Percentiles rank a stretch among this genome's conserved stretches.
These are phyloP conservation scores for Medicago arabica DNA, from an alignment of 306 rosid species.

Conservation along the genomic window DNA sequence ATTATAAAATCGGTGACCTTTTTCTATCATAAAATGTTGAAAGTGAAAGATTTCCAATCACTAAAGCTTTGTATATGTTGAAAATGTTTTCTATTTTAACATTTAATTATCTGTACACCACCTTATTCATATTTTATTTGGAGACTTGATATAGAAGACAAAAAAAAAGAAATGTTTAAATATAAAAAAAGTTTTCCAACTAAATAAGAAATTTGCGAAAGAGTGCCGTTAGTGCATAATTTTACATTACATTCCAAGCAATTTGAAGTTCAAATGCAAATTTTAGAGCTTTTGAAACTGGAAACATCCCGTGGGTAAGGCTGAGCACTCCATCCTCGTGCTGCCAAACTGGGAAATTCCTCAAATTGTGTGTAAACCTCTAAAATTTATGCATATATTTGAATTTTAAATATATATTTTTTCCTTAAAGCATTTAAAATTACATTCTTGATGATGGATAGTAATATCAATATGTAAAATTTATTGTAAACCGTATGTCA, in stretches of 20 bases:
- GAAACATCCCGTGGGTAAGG: neutral
- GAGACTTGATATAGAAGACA: neutral
- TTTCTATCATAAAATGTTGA: neutral
- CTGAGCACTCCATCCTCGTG: neutral
- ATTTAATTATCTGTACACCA: neutral
- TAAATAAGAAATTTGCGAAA: neutral
- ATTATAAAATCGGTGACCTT: neutral
- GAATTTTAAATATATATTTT: neutral
- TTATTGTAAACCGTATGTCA: neutral
- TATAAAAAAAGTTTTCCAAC: neutral
- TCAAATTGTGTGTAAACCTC: neutral
- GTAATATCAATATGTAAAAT: neutral
- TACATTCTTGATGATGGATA: neutral
- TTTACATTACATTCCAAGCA: neutral
- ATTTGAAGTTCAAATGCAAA: neutral
- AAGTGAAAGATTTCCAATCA: neutral
- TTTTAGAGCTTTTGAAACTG: neutral
- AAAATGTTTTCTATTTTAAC: neutral
- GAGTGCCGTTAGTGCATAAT: neutral
- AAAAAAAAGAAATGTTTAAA: neutral
- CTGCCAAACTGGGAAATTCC: conserved; percentile 7
- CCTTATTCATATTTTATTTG: neutral
- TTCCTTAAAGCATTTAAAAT: too few relatives aligned
- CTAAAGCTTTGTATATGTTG: neutral
- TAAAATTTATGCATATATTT: neutral